Evolutionary conservation across 352 stramenopile species (phyloP).

Genomic region (Pythium phragmitis): DNA sequence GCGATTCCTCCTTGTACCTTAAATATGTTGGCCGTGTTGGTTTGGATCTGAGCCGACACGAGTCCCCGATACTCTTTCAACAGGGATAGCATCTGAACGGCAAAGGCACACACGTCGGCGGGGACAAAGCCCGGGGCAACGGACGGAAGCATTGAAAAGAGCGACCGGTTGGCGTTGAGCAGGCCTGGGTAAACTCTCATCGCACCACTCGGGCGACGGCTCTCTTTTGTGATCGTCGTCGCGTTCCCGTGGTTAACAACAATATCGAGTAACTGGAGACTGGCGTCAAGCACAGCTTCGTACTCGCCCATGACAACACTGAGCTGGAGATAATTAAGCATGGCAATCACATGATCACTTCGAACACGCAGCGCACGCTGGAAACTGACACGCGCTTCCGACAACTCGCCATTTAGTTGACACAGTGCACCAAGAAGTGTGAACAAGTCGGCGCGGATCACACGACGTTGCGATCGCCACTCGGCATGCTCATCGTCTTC

Average conservation of each 20-base stretch:
- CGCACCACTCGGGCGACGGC: not conserved
- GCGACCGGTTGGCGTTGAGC: conserved; percentile 31
- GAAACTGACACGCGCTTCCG: conserved; percentile 31
- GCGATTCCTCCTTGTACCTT: conserved; percentile 42
- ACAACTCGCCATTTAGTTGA: conserved; percentile 37
- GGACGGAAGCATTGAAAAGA: conserved; percentile 29
- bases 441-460: conserved; percentile 48
- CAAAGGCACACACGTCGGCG: conserved; percentile 11
- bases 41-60: conserved; percentile 42
- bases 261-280: conserved; percentile 36
- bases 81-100: conserved; percentile 27
- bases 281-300: conserved; percentile 36
- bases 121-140: conserved; percentile 10
- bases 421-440: conserved; percentile 34
- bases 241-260: conserved; percentile 11
- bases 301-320: conserved; percentile 37
- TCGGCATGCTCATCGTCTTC: conserved; percentile 22
- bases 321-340: conserved; percentile 51
- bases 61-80: conserved; percentile 43
- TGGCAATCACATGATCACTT: conserved; percentile 38
- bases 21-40: conserved; percentile 47
- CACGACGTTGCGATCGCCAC: conserved; percentile 34
- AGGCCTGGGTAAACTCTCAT: conserved; percentile 17
- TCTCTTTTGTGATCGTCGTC: not conserved
- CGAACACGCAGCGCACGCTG: conserved; percentile 33